Percentiles rank a stretch among this genome's conserved stretches.
These are phyloP conservation scores for Penicillium steckii DNA, from an alignment of 495 filamentous ascomycete genomes.

Conservation along the genomic window DNA sequence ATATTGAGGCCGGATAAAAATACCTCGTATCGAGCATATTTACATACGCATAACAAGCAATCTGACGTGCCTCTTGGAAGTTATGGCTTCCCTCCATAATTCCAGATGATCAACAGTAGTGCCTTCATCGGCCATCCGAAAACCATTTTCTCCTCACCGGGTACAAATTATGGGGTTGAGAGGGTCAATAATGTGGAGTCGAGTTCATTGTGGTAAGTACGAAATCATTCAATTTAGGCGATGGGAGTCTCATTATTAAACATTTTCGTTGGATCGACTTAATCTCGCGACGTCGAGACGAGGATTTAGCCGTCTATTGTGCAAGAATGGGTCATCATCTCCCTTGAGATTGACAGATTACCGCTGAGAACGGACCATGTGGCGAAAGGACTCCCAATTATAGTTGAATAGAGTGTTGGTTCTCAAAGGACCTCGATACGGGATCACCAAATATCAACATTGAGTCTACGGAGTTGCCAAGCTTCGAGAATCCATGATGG, in stretches of 20 bases:
- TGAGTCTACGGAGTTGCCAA: background rate
- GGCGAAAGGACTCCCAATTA: conserved; percentile 1
- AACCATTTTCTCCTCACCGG: background rate
- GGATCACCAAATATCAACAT: background rate
- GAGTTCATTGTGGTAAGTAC: background rate
- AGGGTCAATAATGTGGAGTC: background rate
- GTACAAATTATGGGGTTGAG: background rate
- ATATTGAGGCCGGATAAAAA: background rate
- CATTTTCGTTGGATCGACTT: background rate
- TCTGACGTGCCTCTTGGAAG: background rate
- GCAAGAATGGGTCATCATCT: background rate
- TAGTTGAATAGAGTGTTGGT: background rate
- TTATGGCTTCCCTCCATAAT: background rate
- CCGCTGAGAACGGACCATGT: conserved; percentile 4
- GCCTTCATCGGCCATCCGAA: background rate
- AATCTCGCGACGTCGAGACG: background rate
- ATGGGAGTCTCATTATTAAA: background rate
- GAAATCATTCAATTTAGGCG: background rate
- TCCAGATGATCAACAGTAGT: background rate
- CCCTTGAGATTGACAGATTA: background rate
- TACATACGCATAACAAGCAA: background rate
- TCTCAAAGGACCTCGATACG: background rate
- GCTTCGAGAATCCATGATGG: background rate
- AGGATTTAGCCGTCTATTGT: background rate
- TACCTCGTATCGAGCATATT: background rate